Percentiles rank a stretch among this genome's conserved stretches.
These are phyloP conservation scores for Casuarina equisetifolia DNA, from an alignment of 306 rosid genomes.

Conservation along the genomic window DNA sequence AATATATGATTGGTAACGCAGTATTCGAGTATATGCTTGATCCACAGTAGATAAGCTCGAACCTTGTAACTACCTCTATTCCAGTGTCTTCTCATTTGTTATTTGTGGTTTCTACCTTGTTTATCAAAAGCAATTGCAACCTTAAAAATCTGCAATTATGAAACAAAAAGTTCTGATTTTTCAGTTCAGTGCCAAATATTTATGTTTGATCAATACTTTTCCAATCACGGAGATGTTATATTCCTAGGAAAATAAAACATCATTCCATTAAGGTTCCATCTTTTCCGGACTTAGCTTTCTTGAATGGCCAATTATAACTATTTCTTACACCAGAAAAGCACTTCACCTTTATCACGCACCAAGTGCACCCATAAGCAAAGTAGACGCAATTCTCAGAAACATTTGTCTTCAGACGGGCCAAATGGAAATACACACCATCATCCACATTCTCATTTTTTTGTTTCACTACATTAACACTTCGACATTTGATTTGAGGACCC, in stretches of 20 bases:
- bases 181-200: no score
- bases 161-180: no score
- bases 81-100: no score
- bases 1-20: no score
- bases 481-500: slow-evolving; percentile 78
- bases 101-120: no score
- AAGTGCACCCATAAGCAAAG: background rate
- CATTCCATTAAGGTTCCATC: background rate
- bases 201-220: background rate
- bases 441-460: background rate
- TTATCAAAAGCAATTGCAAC: no score
- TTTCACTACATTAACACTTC: slow-evolving; percentile 38
- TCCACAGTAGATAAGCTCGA: no score
- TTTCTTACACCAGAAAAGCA: background rate
- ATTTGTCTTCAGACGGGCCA: background rate
- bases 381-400: background rate
- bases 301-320: background rate
- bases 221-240: background rate
- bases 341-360: background rate
- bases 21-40: no score
- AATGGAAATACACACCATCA: background rate
- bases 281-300: background rate
- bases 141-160: no score
- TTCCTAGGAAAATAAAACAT: background rate
- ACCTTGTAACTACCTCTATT: no score